These are phyloP conservation scores for Diplodia mutila DNA, from an alignment of 2,329 filamentous ascomycete species.

Conservation along the genomic window DNA sequence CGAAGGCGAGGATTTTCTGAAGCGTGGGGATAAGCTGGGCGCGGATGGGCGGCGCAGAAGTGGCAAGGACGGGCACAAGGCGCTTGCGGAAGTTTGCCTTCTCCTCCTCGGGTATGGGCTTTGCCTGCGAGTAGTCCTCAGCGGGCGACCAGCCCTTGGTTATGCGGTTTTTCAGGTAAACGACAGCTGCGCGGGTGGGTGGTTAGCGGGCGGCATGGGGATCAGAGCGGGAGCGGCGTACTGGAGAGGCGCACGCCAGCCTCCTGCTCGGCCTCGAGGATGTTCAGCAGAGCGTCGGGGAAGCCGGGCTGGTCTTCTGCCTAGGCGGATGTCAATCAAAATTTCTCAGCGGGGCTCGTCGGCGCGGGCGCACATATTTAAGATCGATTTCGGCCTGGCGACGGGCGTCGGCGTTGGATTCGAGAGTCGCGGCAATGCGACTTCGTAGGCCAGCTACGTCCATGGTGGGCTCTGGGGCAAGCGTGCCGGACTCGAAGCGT, in stretches of 20 bases:
- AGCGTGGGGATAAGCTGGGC: slow-evolving; percentile 92
- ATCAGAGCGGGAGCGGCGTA: slow-evolving; percentile 56
- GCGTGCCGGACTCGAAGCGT: slow-evolving; percentile 17
- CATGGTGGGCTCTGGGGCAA: slow-evolving; percentile 56
- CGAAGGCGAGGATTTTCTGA: slow-evolving; percentile 92
- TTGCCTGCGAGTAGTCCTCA: slow-evolving; percentile 74
- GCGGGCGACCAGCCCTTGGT: slow-evolving; percentile 84
- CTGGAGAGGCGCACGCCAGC: slow-evolving; percentile 83
- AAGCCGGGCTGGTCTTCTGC: slow-evolving; percentile 91
- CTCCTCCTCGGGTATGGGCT: slow-evolving; percentile 82
- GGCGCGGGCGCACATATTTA: slow-evolving; percentile 67
- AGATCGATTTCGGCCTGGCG: slow-evolving; percentile 79
- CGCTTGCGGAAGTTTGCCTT: slow-evolving; percentile 85
- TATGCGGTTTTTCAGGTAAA: slow-evolving; percentile 98
- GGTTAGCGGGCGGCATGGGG: slow-evolving; percentile 30
- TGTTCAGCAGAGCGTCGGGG: slow-evolving; percentile 85
- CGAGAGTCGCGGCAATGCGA: slow-evolving; percentile 77
- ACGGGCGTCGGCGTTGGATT: slow-evolving; percentile 73
- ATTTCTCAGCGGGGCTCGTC: slow-evolving; percentile 30
- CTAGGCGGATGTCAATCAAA: slow-evolving; percentile 53
- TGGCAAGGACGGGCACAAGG: slow-evolving; percentile 84
- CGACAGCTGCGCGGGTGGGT: slow-evolving; percentile 67
- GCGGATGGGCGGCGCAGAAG: slow-evolving; percentile 78
- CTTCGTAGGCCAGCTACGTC: slow-evolving; percentile 74
- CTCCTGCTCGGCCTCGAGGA: slow-evolving; percentile 87